These are phyloP conservation scores for Hygrophorus pudorinus DNA, from an alignment of 768 basidiomycete genomes.

Conservation along the genomic window DNA sequence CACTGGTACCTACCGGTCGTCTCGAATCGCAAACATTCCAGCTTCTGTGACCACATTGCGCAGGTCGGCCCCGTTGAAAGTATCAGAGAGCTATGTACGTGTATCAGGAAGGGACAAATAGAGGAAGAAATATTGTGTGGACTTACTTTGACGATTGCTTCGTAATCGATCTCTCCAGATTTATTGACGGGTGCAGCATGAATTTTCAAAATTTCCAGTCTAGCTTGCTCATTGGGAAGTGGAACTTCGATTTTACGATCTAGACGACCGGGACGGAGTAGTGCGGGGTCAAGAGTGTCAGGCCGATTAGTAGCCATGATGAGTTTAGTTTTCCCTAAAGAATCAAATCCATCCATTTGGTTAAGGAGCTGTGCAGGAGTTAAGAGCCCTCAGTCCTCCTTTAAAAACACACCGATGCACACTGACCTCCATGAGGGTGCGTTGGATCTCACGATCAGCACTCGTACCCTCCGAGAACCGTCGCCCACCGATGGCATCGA, in stretches of 20 bases:
- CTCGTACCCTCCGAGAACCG: slow-evolving; percentile 89
- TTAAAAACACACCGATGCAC: not conserved
- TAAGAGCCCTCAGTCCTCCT: not conserved
- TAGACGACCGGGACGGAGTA: slow-evolving; percentile 89
- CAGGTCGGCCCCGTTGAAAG: slow-evolving; percentile 94
- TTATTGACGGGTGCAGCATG: slow-evolving; percentile 93
- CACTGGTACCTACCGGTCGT: slow-evolving; percentile 59
- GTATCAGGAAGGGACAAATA: not conserved
- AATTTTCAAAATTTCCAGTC: slow-evolving; percentile 95
- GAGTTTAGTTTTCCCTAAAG: slow-evolving; percentile 87
- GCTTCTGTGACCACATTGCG: slow-evolving; percentile 93
- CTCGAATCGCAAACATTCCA: slow-evolving; percentile 98
- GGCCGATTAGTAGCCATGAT: slow-evolving; percentile 99
- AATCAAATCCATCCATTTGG: slow-evolving; percentile 99
- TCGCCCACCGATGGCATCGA: slow-evolving; percentile 93
- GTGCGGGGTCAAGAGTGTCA: slow-evolving; percentile 94
- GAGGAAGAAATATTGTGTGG: not conserved
- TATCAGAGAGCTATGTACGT: slow-evolving; percentile 59
- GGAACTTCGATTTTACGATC: slow-evolving; percentile 98
- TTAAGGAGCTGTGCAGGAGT: slow-evolving; percentile 66
- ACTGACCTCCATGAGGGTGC: slow-evolving; percentile 89
- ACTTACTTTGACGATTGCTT: slow-evolving; percentile 89
- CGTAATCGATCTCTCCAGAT: slow-evolving; percentile 91
- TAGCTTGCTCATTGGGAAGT: slow-evolving; percentile 92
- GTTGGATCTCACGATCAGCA: slow-evolving; percentile 97